Percentiles rank a stretch among this genome's conserved stretches.
phyloP scores from a whole-genome alignment of 2,329 filamentous ascomycete genomes.

The Cytospora piceae region DNA sequence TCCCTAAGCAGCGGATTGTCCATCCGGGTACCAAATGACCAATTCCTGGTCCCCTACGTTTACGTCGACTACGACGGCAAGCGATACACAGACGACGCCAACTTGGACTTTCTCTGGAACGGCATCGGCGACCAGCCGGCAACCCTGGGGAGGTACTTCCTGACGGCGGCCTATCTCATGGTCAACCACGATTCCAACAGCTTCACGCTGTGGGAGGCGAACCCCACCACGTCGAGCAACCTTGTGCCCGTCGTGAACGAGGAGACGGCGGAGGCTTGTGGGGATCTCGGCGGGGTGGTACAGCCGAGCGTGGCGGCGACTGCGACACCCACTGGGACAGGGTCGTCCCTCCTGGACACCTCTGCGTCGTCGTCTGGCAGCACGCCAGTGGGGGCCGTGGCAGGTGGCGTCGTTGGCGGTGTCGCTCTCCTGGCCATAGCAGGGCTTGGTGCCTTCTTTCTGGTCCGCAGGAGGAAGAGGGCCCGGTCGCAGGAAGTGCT shows the following conservation, averaged over 20 bases:
- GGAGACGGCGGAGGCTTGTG: neutral
- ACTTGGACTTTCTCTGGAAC: neutral
- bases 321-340: neutral
- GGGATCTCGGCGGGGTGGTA: neutral
- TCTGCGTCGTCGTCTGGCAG: neutral
- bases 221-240: neutral
- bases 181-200: neutral
- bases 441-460: neutral
- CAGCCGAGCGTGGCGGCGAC: neutral
- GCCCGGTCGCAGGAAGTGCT: neutral
- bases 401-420: neutral
- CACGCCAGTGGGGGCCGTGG: neutral
- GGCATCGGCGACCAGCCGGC: neutral
- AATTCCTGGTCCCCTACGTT: neutral
- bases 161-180: conserved; percentile 10
- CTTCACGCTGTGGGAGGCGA: conserved; percentile 4
- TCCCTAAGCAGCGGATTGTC: neutral
- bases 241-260: neutral
- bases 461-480: neutral
- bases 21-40: neutral
- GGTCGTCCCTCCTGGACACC: neutral
- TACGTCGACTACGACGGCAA: neutral
- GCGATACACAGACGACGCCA: neutral
- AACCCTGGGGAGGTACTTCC: conserved; percentile 2
- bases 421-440: neutral